Conservation (phyloP, 1,284 basidiomycete species). For the Hymenochaete sp. region DNA sequence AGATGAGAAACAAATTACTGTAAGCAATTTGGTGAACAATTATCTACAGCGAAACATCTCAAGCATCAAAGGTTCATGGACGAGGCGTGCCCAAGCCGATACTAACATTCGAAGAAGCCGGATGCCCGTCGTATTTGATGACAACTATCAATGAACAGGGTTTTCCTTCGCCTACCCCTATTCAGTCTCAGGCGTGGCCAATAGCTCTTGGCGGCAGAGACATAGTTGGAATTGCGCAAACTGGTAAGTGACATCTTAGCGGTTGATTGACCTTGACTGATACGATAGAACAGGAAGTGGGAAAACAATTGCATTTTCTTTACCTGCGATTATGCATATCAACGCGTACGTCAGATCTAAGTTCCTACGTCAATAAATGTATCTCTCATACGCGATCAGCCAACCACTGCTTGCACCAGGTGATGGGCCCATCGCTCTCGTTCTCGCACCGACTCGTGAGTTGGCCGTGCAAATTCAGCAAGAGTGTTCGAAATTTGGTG, state of each 20-base stretch:
- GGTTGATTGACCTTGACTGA: background rate
- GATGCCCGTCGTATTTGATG: constrained; percentile 95
- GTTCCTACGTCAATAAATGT: constrained; percentile 11
- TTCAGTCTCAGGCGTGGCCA: constrained; percentile 98
- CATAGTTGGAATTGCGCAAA: constrained; percentile 94
- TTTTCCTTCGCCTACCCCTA: constrained; percentile 83
- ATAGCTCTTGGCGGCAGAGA: constrained; percentile 96
- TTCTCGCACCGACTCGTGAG: constrained; percentile 96
- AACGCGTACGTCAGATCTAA: constrained; percentile 68
- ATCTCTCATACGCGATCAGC: constrained; percentile 31
- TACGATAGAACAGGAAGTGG: constrained; percentile 43
- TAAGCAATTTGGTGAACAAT: constrained; percentile 24
- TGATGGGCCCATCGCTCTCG: constrained; percentile 94
- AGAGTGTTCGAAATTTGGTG: constrained; percentile 84
- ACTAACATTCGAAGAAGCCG: constrained; percentile 87
- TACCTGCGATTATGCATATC: constrained; percentile 98
- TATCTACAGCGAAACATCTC: constrained; percentile 6
- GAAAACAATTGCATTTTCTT: constrained; percentile 96
- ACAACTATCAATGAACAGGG: constrained; percentile 90
- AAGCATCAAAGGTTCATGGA: constrained; percentile 67
- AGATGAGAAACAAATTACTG: constrained; percentile 80
- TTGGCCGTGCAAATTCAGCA: constrained; percentile 98
- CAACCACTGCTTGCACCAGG: constrained; percentile 91
- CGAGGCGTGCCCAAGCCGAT: constrained; percentile 85
- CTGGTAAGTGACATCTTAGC: constrained; percentile 38